Percentiles rank a stretch among this genome's conserved stretches.
Evolutionary conservation across 78 protist genomes (phyloP).

Genomic region (Isochrysis galbana): DNA sequence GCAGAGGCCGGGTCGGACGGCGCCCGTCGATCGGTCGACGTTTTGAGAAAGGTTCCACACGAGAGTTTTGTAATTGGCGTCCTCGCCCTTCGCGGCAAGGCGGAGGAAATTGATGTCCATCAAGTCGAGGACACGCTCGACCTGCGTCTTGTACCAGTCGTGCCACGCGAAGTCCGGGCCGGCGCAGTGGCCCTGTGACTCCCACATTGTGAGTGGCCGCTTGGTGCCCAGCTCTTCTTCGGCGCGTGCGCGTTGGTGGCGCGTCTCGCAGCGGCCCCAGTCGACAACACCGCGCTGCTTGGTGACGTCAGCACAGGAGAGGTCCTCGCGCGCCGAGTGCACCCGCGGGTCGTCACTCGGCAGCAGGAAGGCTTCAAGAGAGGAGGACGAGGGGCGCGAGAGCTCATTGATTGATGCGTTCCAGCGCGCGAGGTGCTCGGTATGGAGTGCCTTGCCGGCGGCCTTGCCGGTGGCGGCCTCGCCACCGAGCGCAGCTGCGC

Average conservation of each 20-base stretch:
- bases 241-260: constrained; percentile 31
- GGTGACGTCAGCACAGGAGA: neutral
- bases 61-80: constrained; percentile 14
- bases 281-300: neutral
- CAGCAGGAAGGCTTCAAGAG: constrained; percentile 28
- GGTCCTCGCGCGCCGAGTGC: neutral
- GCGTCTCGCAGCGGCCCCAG: constrained; percentile 44
- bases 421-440: neutral
- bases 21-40: constrained; percentile 32
- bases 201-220: constrained; percentile 48
- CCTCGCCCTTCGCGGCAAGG: neutral
- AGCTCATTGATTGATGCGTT: neutral
- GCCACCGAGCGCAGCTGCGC: neutral
- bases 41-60: constrained; percentile 47
- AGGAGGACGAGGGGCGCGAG: neutral
- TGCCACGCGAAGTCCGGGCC: constrained; percentile 38
- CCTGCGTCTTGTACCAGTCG: constrained; percentile 30
- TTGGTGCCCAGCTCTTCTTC: neutral
- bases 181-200: neutral
- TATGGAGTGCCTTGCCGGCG: neutral
- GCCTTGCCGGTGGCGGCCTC: neutral
- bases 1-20: neutral
- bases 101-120: constrained; percentile 38
- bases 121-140: constrained; percentile 44
- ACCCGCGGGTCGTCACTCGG: constrained; percentile 39